Evolutionary conservation across 352 stramenopile species (phyloP).

Genomic region (Aphanomyces invadans): DNA sequence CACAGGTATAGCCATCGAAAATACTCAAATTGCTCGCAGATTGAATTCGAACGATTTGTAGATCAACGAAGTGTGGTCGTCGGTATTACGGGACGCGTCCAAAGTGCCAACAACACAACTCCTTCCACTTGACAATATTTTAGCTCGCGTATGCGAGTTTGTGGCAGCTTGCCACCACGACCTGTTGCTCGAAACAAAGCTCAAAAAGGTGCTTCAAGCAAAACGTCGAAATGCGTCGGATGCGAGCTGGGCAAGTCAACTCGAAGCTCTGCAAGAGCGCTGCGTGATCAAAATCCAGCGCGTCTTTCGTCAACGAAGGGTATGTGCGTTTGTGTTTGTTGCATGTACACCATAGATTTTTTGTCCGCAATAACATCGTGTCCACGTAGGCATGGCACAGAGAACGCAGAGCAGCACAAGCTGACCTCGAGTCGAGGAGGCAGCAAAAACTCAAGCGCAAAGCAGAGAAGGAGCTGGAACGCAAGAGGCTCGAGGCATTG

Average conservation of each 20-base stretch:
- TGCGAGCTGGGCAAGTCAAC: conserved; percentile 60
- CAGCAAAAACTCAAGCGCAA: conserved; percentile 39
- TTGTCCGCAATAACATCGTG: no score
- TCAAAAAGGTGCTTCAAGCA: conserved; percentile 31
- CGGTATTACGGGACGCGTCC: conserved; percentile 4
- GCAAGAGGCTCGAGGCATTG: conserved; percentile 44
- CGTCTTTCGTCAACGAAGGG: conserved; percentile 43
- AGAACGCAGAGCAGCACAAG: conserved; percentile 1
- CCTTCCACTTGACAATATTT: conserved; percentile 26
- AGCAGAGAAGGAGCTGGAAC: conserved; percentile 48
- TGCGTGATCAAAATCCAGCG: conserved; percentile 72
- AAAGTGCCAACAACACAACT: neutral
- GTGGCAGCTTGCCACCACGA: conserved; percentile 46
- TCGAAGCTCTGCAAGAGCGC: conserved; percentile 52
- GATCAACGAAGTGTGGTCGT: conserved; percentile 20
- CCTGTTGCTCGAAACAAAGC: conserved; percentile 50
- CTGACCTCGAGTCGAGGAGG: neutral
- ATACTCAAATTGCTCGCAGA: no score
- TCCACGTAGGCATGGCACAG: conserved; percentile 15
- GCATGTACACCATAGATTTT: no score
- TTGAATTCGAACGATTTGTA: neutral
- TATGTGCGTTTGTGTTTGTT: no score
- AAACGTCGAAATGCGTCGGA: neutral
- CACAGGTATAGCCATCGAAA: conserved; percentile 35
- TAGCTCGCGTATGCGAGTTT: conserved; percentile 50